A percentile compares a stretch with the other conserved stretches of the same genome.
These are phyloP conservation scores for Jaenimonas drosophilae DNA, from an alignment of 208 protist species.

Conservation along the genomic window DNA sequence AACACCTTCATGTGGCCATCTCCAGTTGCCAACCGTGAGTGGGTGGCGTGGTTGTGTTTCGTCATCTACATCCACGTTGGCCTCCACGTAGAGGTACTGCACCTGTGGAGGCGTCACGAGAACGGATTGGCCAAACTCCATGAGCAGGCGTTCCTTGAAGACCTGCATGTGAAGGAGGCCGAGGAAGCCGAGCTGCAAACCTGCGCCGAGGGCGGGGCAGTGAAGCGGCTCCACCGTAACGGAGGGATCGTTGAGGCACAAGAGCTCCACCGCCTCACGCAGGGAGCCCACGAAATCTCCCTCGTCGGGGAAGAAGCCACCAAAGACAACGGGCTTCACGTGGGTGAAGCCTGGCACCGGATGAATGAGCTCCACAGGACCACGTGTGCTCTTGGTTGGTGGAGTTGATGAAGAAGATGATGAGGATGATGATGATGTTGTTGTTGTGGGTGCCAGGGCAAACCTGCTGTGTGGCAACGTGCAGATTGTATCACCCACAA, in stretches of 20 bases:
- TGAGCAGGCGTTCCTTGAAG: conserved; percentile 91
- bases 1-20: conserved; percentile 77
- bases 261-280: conserved; percentile 82
- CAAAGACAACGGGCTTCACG: conserved; percentile 93
- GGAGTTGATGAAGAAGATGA: too few species aligned
- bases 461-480: conserved; percentile 40
- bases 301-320: conserved; percentile 94
- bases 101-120: conserved; percentile 93
- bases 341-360: conserved; percentile 58
- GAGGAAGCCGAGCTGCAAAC: conserved; percentile 95
- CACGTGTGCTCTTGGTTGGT: neutral
- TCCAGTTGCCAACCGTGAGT: conserved; percentile 71
- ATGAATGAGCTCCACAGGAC: conserved; percentile 5
- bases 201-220: conserved; percentile 83
- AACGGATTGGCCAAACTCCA: conserved; percentile 87
- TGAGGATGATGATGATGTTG: too few species aligned
- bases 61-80: conserved; percentile 17
- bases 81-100: conserved; percentile 74
- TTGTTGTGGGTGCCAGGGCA: conserved; percentile 18
- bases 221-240: conserved; percentile 80
- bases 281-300: conserved; percentile 76
- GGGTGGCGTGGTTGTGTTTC: conserved; percentile 14
- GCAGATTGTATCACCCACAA: conserved; percentile 94
- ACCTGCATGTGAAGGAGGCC: conserved; percentile 98
- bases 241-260: conserved; percentile 93